Evolutionary conservation across 1,139 yeast species (phyloP), one percentile per base, ranked within the genome.

Genomic region (Trichomonascaceae sp.): DNA sequence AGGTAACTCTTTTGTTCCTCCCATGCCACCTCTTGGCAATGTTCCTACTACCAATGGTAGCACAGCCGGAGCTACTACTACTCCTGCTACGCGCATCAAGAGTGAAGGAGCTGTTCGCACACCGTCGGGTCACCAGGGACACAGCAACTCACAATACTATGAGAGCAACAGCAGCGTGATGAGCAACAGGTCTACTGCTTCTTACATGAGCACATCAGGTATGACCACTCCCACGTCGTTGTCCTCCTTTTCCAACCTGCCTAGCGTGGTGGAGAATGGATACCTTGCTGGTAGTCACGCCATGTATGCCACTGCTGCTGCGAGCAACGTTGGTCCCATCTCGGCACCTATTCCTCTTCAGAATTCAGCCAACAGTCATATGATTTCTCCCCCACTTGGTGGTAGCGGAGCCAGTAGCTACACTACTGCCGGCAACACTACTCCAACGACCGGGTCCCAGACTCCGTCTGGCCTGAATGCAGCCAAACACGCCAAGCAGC

Each of bases 1-100:
- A n/a, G 13, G 16, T 4, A 14, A 11, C 16, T n/a, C 14, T 11
- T 32, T 16, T 4, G 5, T 16, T 11, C 13, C 34, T 17, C 9
- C 31, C 13, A 28, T 20, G 8, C 6, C 35, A 17, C 6, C 31
- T 14, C 9, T 34, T 27, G 18, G 32, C 22, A 9, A 13, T 27
- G 20, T 33, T 29, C 16, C 27, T 15, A 8, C 34, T 26, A 17
- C 34, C 36, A 30, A 31, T 28, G 29, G 18, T 26, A 20, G 26
- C 4, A 13, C 13, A n/a, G 17, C 23, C 22, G 26, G 25, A n/a
- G 17, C 30, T 17, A 16, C 27, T 5, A 20, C 20, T 33, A n/a
- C n/a, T n/a, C n/a, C n/a, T n/a, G 44, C 44, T 3, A 22, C 40
- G 4, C 34, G 49, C 13, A 44, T 41, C 32, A 44, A 43, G 37